Evolutionary conservation across 768 basidiomycete genomes (phyloP).

Genomic region (Xerocomus brunneocitrinus): DNA sequence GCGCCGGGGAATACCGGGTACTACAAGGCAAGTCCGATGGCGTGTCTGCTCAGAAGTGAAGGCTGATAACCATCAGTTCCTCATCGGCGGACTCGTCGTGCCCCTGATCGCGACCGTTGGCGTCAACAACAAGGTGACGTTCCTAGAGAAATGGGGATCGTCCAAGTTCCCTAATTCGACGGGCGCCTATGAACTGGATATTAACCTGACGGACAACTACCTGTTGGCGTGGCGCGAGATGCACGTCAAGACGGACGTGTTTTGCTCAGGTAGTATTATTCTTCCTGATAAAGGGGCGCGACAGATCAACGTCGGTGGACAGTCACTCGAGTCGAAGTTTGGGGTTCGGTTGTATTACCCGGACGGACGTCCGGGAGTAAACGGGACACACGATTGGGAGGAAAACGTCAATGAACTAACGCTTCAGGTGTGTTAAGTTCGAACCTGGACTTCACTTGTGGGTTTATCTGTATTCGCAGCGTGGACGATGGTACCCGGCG

Average conservation of each 20-base stretch:
- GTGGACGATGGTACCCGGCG: constrained; percentile 69
- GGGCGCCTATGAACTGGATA: constrained; percentile 75
- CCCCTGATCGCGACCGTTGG: constrained; percentile 74
- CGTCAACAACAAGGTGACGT: constrained; percentile 76
- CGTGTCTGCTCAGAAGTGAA: neutral
- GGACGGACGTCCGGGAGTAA: constrained; percentile 60
- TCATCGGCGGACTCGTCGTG: constrained; percentile 59
- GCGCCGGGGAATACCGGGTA: constrained; percentile 59
- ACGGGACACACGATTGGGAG: constrained; percentile 77
- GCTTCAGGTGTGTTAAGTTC: constrained; percentile 48
- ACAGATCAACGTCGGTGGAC: constrained; percentile 32
- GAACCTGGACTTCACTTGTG: too few species aligned
- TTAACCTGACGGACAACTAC: constrained; percentile 46
- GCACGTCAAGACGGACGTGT: constrained; percentile 75
- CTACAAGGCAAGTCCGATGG: constrained; percentile 53
- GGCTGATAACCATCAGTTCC: constrained; percentile 30
- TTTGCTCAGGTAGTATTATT: constrained; percentile 70
- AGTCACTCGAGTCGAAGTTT: constrained; percentile 68
- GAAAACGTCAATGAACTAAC: constrained; percentile 55
- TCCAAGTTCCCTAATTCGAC: constrained; percentile 60
- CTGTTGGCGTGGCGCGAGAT: constrained; percentile 64
- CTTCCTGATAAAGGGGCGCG: constrained; percentile 67
- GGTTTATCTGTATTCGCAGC: constrained; percentile 29
- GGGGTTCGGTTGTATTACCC: constrained; percentile 74
- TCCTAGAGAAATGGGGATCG: constrained; percentile 73